Evolutionary conservation across 2,329 filamentous ascomycete species (phyloP), one percentile per base, ranked within the genome.

Genomic region (Mollisia scopiformis): DNA sequence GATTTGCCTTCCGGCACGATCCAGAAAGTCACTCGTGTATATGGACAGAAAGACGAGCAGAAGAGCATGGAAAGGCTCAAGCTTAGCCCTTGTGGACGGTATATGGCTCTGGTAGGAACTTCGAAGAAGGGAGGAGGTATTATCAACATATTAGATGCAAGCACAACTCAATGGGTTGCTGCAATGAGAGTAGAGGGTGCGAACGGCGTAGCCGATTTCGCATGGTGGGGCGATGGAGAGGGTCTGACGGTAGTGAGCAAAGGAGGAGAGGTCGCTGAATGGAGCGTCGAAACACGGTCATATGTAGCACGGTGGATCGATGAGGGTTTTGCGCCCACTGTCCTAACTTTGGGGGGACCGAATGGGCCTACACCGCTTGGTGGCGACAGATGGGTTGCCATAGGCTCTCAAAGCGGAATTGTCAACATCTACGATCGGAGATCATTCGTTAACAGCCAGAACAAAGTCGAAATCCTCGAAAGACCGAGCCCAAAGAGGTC

Each of bases 51-150:
- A 66, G 84, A 91, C 58, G 92, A 96, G 75, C 93, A 97, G 75
- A 90, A 88, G 69, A 90, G 86, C 41, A 97, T 97, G 92, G 95
- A 98, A 75, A 83, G 83, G 30, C 96, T 99, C 82, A 91, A 90
- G 69, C 79, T 96, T 27, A 96, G 91, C 49, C 93, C 95, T 0
- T 92, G 92, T 71, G 94, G 94, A 1, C 84, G 87, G 50, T 93
- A 93, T 76, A 89, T 99, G 81, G 95, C 89, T 11, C 78, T 99
- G 4, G 83, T 92, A 16, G 92, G 92, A 16, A 89, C 91, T 1
- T 86, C 88, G 2, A 88, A 86, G 71, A 97, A 96, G 75, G 92
- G 93, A 28, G 93, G 93, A 59, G 95, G 95, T 68, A 83, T 92
- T 57, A 84, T 99, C 76, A 97, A 97, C 75, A 80, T 99, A 25